These are phyloP conservation scores for Aegilops tauschii DNA, from an alignment of 176 grass and related monocot genomes.

Conservation along the genomic window DNA sequence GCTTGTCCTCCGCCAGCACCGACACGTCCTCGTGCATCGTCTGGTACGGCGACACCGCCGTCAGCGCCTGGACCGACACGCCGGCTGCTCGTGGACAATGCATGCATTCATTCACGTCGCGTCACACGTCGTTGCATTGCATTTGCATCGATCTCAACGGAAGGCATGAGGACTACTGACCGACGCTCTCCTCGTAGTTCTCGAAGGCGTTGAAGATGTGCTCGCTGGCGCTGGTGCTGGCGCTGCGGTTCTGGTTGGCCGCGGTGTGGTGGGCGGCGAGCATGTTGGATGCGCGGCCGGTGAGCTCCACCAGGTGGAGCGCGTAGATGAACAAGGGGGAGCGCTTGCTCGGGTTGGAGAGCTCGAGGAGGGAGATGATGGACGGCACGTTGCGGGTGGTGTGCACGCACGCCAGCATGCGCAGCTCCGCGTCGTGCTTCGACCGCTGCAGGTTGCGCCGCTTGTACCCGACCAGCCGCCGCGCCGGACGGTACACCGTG, in stretches of 20 bases:
- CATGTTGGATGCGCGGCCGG: slow-evolving; percentile 60
- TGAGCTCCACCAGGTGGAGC: slow-evolving; percentile 78
- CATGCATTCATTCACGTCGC: neutral
- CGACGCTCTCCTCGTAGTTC: slow-evolving; percentile 42
- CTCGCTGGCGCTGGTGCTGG: slow-evolving; percentile 7
- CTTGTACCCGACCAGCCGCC: slow-evolving; percentile 56
- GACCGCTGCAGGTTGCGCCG: slow-evolving; percentile 59
- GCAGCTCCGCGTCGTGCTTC: slow-evolving; percentile 64
- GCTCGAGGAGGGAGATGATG: slow-evolving; percentile 62
- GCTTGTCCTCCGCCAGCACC: slow-evolving; percentile 62
- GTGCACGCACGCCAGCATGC: slow-evolving; percentile 68
- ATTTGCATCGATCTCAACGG: neutral
- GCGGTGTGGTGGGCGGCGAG: slow-evolving; percentile 32
- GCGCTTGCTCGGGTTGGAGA: slow-evolving; percentile 65
- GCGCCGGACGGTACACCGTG: slow-evolving; percentile 27
- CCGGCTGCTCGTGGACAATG: neutral
- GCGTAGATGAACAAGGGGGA: slow-evolving; percentile 66
- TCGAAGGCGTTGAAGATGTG: slow-evolving; percentile 66
- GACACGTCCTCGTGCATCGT: slow-evolving; percentile 71
- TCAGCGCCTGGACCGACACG: slow-evolving; percentile 42
- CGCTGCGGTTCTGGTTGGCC: neutral
- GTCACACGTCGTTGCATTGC: neutral
- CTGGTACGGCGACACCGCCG: slow-evolving; percentile 60
- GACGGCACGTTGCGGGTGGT: slow-evolving; percentile 64
- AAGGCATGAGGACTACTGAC: neutral